Base-by-base conservation (phyloP, 495 filamentous ascomycete genomes). In the Lentithecium fluviatile region DNA sequence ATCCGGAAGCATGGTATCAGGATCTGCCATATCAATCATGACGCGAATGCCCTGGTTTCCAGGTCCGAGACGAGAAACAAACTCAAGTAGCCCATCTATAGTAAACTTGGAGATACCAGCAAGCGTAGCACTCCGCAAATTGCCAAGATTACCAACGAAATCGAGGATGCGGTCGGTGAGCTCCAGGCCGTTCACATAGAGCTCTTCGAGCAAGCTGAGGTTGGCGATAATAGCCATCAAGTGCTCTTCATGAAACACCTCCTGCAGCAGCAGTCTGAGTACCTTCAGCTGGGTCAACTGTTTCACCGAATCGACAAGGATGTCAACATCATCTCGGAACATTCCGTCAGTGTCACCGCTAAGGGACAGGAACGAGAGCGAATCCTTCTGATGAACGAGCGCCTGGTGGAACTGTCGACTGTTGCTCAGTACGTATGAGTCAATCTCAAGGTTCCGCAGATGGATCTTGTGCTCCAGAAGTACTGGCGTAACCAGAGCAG, bases 151-250 rank as follows among this genome's bases (percentile, higher is more conserved):
- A 26, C 53, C 63, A 25, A 80, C 73, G 3, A 67, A 66, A 11
- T 73, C 66, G 70, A 82, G 82, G 11, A 79, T 70, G 40, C 72
- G 73, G 60, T 86, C 80, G 0, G 79, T 75, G 26, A 84, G 73
- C 11, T 76, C 78, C 40, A 81, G 82, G 34, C 83, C 82, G 52
- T 79, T 77, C 23, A 79, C 75, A 64, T 75, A 79, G 36, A 88
- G 75, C 4, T 80, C 72, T 62, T 85, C 82, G 15, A 90, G 73
- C 2, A 71, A 63, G 0, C 74, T 72, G 26, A 87, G 71, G 13
- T 69, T 74, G 23, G 73, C 70, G 0, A 82, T 77, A 6, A 89
- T 73, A 10, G 68, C 56, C 20, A 74, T 71, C 40, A 89, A 75
- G 45, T 85, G 72, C 20, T 76, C 71, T 45, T 79, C 78, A 4